Conservation (phyloP, 2,329 filamentous ascomycete species). For the Cytospora paraplurivora region DNA sequence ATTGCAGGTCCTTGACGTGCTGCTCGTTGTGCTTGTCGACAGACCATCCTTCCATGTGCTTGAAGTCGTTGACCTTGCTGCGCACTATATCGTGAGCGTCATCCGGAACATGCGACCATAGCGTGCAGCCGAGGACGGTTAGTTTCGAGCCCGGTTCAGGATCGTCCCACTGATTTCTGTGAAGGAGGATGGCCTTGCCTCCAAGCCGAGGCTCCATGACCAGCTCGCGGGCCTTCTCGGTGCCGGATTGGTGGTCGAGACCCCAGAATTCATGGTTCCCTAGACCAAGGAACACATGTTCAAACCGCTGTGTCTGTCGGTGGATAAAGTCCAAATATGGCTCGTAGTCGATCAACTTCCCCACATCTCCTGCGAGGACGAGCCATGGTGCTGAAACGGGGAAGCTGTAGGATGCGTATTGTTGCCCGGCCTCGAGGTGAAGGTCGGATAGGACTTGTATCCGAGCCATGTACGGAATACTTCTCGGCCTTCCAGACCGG, state of each 20-base stretch:
- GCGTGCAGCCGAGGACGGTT: constrained; percentile 59
- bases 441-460: constrained; percentile 54
- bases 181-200: constrained; percentile 46
- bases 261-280: constrained; percentile 60
- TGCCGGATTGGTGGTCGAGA: constrained; percentile 41
- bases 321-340: constrained; percentile 50
- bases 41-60: constrained; percentile 49
- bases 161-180: constrained; percentile 45
- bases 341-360: constrained; percentile 50
- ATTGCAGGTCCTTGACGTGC: constrained; percentile 51
- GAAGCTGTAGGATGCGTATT: constrained; percentile 47
- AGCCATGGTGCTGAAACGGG: constrained; percentile 45
- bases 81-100: constrained; percentile 47
- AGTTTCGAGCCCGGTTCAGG: constrained; percentile 43
- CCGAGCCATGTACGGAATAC: neutral
- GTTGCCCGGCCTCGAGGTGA: constrained; percentile 49
- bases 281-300: constrained; percentile 50
- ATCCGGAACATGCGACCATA: constrained; percentile 55
- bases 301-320: constrained; percentile 46
- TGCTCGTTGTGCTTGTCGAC: constrained; percentile 30
- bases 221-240: constrained; percentile 43
- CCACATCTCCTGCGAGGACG: constrained; percentile 53
- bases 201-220: constrained; percentile 42
- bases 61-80: constrained; percentile 45
- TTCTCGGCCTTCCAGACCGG: too few relatives aligned